Percentiles rank a stretch among this genome's conserved stretches.
Evolutionary conservation across 768 basidiomycete species (phyloP).

Genomic region (Pilatotrama ljubarskyi): DNA sequence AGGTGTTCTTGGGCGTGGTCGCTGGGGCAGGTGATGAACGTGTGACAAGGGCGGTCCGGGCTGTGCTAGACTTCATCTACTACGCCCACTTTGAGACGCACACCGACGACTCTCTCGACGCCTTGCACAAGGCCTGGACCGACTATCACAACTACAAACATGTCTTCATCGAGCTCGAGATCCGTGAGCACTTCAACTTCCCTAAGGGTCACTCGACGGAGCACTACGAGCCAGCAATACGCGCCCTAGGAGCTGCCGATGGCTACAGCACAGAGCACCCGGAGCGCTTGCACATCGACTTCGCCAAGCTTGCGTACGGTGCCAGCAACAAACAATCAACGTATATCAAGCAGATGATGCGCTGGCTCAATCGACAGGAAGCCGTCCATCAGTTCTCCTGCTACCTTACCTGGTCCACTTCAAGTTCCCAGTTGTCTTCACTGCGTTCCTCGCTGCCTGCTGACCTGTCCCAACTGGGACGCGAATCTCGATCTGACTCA

Average conservation of each 20-base stretch:
- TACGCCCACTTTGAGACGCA: conserved; percentile 29
- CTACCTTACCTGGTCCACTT: conserved; percentile 35
- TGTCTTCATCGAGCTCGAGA: conserved; percentile 25
- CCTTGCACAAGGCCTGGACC: conserved; percentile 18
- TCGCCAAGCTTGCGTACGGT: conserved; percentile 36
- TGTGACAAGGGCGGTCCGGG: conserved; percentile 27
- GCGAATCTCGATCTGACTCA: too few species aligned
- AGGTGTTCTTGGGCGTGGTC: conserved; percentile 31
- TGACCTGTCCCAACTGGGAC: too few species aligned
- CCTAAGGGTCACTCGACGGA: conserved; percentile 30
- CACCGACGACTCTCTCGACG: conserved; percentile 20
- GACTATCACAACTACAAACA: conserved; percentile 31
- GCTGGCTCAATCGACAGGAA: conserved; percentile 39
- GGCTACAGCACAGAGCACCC: conserved; percentile 32
- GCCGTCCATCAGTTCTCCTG: conserved; percentile 30
- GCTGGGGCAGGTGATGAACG: conserved; percentile 12
- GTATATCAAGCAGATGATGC: conserved; percentile 40
- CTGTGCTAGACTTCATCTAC: conserved; percentile 32
- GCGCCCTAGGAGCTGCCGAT: conserved; percentile 23
- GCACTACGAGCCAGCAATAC: conserved; percentile 28
- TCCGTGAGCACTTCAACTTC: conserved; percentile 33
- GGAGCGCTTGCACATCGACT: conserved; percentile 44
- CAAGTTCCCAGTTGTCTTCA: too few species aligned
- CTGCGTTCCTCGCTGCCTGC: too few species aligned
- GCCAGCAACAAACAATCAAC: conserved; percentile 25